Evolutionary conservation across 2,329 filamentous ascomycete genomes (phyloP), one percentile per base, ranked within the genome.

Genomic region (Neurospora crassa): DNA sequence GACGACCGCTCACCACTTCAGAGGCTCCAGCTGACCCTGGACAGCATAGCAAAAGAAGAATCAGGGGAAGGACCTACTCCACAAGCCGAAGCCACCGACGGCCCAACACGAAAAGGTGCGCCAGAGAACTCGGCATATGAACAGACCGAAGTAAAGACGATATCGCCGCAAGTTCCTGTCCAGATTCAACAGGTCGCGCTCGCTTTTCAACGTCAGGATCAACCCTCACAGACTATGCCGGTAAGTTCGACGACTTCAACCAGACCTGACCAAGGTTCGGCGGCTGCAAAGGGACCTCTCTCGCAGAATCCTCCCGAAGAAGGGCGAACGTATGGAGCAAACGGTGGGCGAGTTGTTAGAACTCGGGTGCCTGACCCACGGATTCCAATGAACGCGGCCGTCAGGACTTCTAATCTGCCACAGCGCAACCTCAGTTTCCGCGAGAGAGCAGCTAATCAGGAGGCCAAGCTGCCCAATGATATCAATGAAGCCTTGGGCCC

Each of bases 1-100:
- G 87, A 91, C 71, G 91, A 96, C 79, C 89, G 92, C 77, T 98
- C 95, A 74, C 96, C 96, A 69, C 86, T 99, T 69, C 95, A 99
- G 81, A 96, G 91, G 83, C 88, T 99, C 75, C 95, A 99, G 83
- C 89, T 92, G 78, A 96, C 93, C 77, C 87, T 98, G 78, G 92
- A 91, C 80, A 94, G 92, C 81, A 95, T 97, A 80, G 97, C 92
- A 80, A 63, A 98, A 97, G 80, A 94, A 97, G 82, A 94, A 97
- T 81, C 96, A 97, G 80, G 88, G 95, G 74, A 93, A 34, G 53
- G 53, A 63, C 53, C 53, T 63, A 37, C 53, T 63, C 53, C 94
- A 10, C 88, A 93, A 67, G 89, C 95, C 5, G 88, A 94, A 78
- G 92, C 95, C 76, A 93, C 93, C 6, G 95, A 97, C 79, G 86